Base-by-base conservation (phyloP, 352 stramenopile genomes). In the Phytopythium vexans region DNA sequence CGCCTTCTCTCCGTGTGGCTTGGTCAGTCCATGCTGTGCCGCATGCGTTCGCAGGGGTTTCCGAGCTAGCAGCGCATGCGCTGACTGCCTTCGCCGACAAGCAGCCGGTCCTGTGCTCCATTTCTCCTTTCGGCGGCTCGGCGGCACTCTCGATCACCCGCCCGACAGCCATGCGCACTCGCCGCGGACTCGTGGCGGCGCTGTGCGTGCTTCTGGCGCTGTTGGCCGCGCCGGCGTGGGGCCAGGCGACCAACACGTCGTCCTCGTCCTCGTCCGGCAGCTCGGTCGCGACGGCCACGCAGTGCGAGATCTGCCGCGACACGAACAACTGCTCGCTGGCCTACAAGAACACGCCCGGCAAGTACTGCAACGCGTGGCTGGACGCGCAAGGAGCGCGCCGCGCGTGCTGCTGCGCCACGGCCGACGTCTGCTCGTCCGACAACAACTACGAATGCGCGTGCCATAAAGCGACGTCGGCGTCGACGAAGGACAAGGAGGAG, bases 341-440 rank as follows among this genome's bases (percentile, higher is more conserved):
- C 14, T 89, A 77, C 60, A 58, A 83, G 32, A 67, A 54, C 16
- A 44, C 38, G 1, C 57, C 67, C 0, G 79, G 74, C 8, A 44
- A 82, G 49, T 89, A 68, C 58, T 89, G 79, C 54, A 64, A 70
- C 41, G 59, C 64, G 39, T 89, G 70, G 72, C 60, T 88, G 36
- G 66, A 73, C 63, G 51, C 52, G 38, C 55, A 55, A 4, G 68
- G 47, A 31, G 58, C 66, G 15, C 60, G 61, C 16, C 64, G 65
- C 37, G 58, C 71, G 14, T 89, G 77, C 63, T 88, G 74, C 60
- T 27, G 21, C 21, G 1, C 12, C 3, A 8, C 45, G 14, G 59
- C 41, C 27, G 64, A 70, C 8, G 66, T 67, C 46, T 82, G 69
- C 65, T 70, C 49, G 16, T 66, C 54, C 34, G 66, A 72, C 38